Base-by-base conservation (phyloP, 106 monocot species). In the Ottelia alismoides region DNA sequence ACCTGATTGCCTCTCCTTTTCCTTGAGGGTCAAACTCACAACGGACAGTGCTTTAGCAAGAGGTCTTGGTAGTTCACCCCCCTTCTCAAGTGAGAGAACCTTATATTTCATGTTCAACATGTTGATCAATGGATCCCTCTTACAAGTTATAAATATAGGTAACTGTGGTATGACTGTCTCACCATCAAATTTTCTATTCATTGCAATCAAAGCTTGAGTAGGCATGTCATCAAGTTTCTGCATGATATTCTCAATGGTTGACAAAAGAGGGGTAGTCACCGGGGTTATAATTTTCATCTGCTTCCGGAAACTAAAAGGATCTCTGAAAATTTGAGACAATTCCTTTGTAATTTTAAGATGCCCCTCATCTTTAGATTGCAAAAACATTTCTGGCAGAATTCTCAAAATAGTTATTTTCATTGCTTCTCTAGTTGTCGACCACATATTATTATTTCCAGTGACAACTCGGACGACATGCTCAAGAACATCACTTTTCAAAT, bases 41-140 rank as follows among this genome's bases (percentile, higher is more conserved):
- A 89, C 49, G 29, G 88, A 84, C 55, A 89, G 32, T 50, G 81
- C 89, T 64, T 85, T 96, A 24, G 74, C 70, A 31, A 96, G 74
- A 44, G 62, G 57, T 56, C 63, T 28, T 2, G 85, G 84, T 30
- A 85, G 54, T 22, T 74, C 63, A 65, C 45, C 47, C 25, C 71
- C 78, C 25, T 74, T 57, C 46, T 60, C 29, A 0, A 78, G 65
- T 19, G 4, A 45, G 9, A 24, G 52, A 49, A 85, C 30, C 61
- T 66, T 6, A 16, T 65, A 81, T 63, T 16, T 52, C 51, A 35
- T 74, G 43, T 25, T 71, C 14, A 96, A 56, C 18, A 27, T 30
- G 7, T 62, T 48, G 23, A 74, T 32, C 25, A 82, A 30, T 20
- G 17, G 0, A 32, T 67, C 65, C 45, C 45, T 71, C 23, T 53